These are phyloP conservation scores for Lathyrus oleraceus DNA, from an alignment of 306 rosid genomes.

Conservation along the genomic window DNA sequence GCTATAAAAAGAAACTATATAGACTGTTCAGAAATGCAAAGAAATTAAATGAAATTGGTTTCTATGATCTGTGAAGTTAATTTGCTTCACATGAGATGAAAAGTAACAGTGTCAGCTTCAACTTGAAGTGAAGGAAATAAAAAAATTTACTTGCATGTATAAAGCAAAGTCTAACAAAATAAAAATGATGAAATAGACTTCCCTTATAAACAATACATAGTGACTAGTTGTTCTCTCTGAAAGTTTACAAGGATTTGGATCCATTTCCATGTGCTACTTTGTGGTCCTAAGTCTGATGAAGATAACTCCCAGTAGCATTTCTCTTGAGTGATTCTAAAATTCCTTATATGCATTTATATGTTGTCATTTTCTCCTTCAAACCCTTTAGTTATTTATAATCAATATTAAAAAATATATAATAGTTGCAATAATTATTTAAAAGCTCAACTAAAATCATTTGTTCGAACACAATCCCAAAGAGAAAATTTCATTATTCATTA, in stretches of 20 bases:
- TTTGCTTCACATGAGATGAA: conserved; percentile 27
- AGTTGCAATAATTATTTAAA: no score
- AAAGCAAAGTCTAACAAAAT: conserved; percentile 33
- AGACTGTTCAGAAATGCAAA: conserved; percentile 34
- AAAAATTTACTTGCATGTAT: background rate
- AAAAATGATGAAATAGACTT: conserved; percentile 34
- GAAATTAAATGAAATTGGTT: conserved; percentile 39
- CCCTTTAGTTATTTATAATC: no score
- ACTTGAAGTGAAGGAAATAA: conserved; percentile 20
- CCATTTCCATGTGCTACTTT: conserved; percentile 38
- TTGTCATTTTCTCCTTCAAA: conserved; percentile 29
- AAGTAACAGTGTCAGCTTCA: conserved; percentile 46
- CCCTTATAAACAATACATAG: conserved; percentile 31
- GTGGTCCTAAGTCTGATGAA: conserved; percentile 45
- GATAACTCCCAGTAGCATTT: conserved; percentile 39
- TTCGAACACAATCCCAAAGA: no score
- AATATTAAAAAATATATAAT: no score
- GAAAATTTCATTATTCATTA: no score
- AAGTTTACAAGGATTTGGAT: conserved; percentile 43
- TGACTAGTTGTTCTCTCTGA: conserved; percentile 42
- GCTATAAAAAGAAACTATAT: conserved; percentile 31
- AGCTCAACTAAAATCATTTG: no score
- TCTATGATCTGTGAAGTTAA: conserved; percentile 1
- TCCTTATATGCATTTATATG: conserved; percentile 2
- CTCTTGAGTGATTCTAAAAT: conserved; percentile 26